phyloP scores from a whole-genome alignment of 192 early-diverging fungal species.

The Backusella australiensis region DNA sequence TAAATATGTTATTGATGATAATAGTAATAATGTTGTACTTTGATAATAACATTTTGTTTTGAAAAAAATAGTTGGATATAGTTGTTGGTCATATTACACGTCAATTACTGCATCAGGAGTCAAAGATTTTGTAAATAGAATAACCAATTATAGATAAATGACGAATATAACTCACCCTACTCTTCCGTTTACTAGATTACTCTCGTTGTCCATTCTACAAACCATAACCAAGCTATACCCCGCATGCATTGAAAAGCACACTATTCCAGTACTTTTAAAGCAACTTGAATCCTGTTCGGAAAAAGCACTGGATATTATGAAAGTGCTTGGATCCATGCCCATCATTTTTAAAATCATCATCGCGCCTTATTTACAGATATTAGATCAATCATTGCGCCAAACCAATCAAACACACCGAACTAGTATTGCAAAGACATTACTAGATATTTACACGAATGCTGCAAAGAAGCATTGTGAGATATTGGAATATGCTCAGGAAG shows the following conservation, averaged over 20 bases:
- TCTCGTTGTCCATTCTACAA: constrained; percentile 6
- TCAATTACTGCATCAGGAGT: background rate
- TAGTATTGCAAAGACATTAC: background rate
- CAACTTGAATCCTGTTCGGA: background rate
- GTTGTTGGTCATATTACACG: background rate
- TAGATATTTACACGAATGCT: background rate
- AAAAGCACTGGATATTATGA: background rate
- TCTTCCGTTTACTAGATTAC: background rate
- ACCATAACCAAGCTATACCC: constrained; percentile 13
- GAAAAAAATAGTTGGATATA: constrained; percentile 7
- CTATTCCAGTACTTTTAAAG: constrained; percentile 8
- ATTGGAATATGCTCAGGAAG: background rate
- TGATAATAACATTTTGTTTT: background rate
- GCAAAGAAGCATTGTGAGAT: background rate
- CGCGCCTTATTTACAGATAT: constrained; percentile 1
- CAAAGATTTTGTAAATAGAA: background rate
- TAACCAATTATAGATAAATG: background rate
- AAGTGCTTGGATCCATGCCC: background rate
- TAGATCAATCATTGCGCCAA: background rate
- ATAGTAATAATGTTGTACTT: no score
- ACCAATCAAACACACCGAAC: background rate
- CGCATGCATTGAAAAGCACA: background rate
- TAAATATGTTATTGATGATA: background rate
- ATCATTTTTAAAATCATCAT: constrained; percentile 8
- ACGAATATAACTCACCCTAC: background rate